phyloP scores from a whole-genome alignment of 768 basidiomycete species.

The Panus rudis region DNA sequence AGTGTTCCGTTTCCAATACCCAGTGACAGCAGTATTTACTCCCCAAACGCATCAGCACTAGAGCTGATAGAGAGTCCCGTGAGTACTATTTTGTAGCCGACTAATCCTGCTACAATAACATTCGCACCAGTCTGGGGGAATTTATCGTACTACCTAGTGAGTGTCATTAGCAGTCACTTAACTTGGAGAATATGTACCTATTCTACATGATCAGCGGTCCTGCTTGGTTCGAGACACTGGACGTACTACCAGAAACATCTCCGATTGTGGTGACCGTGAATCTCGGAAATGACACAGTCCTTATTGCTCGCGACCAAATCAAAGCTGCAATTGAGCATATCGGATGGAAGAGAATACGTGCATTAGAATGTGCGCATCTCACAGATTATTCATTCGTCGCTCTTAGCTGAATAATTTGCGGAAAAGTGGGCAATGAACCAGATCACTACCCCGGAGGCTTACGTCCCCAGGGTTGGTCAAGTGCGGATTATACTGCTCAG shows the following conservation, averaged over 20 bases:
- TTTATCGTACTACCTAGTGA: slow-evolving; percentile 23
- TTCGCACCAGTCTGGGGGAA: slow-evolving; percentile 18
- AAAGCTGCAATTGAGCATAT: slow-evolving; percentile 18
- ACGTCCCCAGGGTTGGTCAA: slow-evolving; percentile 16
- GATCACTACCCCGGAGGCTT: slow-evolving; percentile 20
- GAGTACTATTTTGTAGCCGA: not conserved
- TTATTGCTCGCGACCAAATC: slow-evolving; percentile 20
- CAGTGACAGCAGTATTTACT: slow-evolving; percentile 21
- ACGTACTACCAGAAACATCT: slow-evolving; percentile 19
- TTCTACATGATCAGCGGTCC: slow-evolving; percentile 24
- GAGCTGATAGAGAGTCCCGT: slow-evolving; percentile 19
- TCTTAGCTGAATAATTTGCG: not conserved
- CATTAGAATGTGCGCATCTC: slow-evolving; percentile 19
- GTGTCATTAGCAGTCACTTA: too few species aligned
- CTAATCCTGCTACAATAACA: not conserved
- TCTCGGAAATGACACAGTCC: slow-evolving; percentile 24
- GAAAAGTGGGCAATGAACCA: slow-evolving; percentile 21
- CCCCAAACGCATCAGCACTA: slow-evolving; percentile 15
- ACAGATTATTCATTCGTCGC: not conserved
- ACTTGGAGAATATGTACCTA: not conserved
- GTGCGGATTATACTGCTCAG: slow-evolving; percentile 17
- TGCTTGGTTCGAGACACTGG: slow-evolving; percentile 19
- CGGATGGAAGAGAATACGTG: slow-evolving; percentile 18
- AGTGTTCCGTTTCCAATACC: too few species aligned
- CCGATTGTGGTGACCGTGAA: slow-evolving; percentile 22